Base-by-base conservation (phyloP, 2,329 filamentous ascomycete genomes). In the Aspergillus glaucus region DNA sequence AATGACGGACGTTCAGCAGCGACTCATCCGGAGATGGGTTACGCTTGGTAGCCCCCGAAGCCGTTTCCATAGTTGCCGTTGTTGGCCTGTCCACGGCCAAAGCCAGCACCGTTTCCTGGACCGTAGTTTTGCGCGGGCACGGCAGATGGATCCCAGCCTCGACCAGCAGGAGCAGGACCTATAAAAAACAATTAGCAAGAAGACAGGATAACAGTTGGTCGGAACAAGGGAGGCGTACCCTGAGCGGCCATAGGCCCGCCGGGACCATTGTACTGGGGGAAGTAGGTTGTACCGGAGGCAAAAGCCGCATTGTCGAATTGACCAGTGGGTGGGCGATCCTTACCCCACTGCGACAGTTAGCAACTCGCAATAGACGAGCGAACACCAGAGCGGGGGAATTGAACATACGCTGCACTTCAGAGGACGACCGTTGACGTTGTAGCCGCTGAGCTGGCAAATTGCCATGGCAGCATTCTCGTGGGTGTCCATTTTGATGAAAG, bases 391-490 rank as follows among this genome's bases (percentile, higher is more conserved):
- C 39, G 17, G 45, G 36, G 14, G 10, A n/a, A 19, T 15, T 43
- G 14, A 52, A 86, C 92, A 76, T 86, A 97, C 92, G 72, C 92
- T 97, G 80, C 93, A 98, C 80, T 98, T 98, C 60, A 98, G 74
- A 46, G 93, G 93, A 57, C 93, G 85, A 46, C 93, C 93, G 63
- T 98, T 96, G 62, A 98, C 92, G 59, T 96, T 94, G 76, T 97
- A 98, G 28, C 92, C 92, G 62, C 92, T 97, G 64, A 98, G 80
- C 68, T 97, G 91, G 73, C 93, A 98, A 64, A 98, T 98, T 30
- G 91, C 90, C 87, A 95, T 95, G 47, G 93, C 91, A 3, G 93
- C 93, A 64, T 96, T 96, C 75, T 98, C 93, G 65, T 98, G 93
- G 6, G 85, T 87, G 68, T 98, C 93, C 91, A 98, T 95, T 79